These are phyloP conservation scores for Phytophthora ramorum DNA, from an alignment of 352 stramenopile species.

Conservation along the genomic window DNA sequence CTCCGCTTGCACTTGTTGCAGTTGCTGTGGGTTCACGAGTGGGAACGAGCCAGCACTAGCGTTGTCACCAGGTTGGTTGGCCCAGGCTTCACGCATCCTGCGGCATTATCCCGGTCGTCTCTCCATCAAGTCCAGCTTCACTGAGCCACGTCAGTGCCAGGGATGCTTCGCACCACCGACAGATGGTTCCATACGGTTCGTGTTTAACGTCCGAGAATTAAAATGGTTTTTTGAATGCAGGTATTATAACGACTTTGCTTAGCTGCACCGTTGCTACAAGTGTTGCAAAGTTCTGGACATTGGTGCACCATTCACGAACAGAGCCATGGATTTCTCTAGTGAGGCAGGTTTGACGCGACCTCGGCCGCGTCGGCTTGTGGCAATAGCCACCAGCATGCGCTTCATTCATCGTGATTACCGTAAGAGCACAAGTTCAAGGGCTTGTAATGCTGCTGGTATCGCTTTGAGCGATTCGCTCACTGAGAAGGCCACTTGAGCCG, in stretches of 20 bases:
- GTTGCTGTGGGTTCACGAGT: conserved; percentile 30
- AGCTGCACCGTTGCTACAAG: no score
- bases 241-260: not conserved
- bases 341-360: not conserved
- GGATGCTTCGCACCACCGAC: conserved; percentile 33
- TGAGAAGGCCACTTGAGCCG: no score
- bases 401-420: conserved; percentile 42
- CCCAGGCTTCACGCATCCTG: conserved; percentile 16
- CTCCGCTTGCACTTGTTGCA: conserved; percentile 17
- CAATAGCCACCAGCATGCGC: conserved; percentile 15
- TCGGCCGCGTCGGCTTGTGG: conserved; percentile 18
- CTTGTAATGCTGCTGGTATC: conserved; percentile 4
- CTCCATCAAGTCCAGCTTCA: conserved; percentile 5
- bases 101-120: conserved; percentile 11
- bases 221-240: no score
- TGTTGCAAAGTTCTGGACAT: not conserved
- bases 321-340: no score
- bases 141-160: conserved; percentile 26
- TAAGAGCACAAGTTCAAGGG: conserved; percentile 24
- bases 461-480: not conserved
- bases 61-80: conserved; percentile 19
- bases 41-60: conserved; percentile 9
- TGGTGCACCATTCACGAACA: not conserved
- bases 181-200: conserved; percentile 7
- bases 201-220: not conserved